phyloP scores from a whole-genome alignment of 2,329 filamentous ascomycete species.

The Hypoxylon rubiginosum region DNA sequence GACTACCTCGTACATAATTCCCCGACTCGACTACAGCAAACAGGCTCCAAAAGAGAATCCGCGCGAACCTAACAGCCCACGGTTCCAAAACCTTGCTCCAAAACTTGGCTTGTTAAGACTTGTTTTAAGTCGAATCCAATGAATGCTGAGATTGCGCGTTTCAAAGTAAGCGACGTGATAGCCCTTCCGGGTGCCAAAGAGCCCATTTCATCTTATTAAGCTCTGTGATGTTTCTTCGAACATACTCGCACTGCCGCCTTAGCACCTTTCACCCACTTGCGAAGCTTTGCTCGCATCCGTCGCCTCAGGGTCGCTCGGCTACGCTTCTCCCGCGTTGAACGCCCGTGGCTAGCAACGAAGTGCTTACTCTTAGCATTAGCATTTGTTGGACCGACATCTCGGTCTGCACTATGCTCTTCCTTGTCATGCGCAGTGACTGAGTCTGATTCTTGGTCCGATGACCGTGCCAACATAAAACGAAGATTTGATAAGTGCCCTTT shows the following conservation, averaged over 20 bases:
- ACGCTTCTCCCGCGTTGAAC: slow-evolving; percentile 17
- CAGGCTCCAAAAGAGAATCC: slow-evolving; percentile 42
- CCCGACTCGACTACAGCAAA: slow-evolving; percentile 39
- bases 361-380: slow-evolving; percentile 25
- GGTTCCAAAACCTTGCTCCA: slow-evolving; percentile 40
- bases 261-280: slow-evolving; percentile 48
- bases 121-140: slow-evolving; percentile 47
- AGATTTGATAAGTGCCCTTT: slow-evolving; percentile 48
- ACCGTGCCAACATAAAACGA: slow-evolving; percentile 41
- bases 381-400: slow-evolving; percentile 23
- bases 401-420: slow-evolving; percentile 12
- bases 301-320: slow-evolving; percentile 39
- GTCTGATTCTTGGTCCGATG: slow-evolving; percentile 16
- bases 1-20: slow-evolving; percentile 39
- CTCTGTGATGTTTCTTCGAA: slow-evolving; percentile 36
- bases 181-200: slow-evolving; percentile 3
- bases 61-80: slow-evolving; percentile 32
- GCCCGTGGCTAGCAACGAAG: slow-evolving; percentile 21
- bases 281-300: slow-evolving; percentile 46
- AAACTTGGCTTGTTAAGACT: slow-evolving; percentile 43
- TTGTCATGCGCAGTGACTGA: background rate
- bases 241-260: slow-evolving; percentile 43
- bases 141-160: slow-evolving; percentile 39
- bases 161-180: slow-evolving; percentile 16
- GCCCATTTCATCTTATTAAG: slow-evolving; percentile 4